phyloP scores from a whole-genome alignment of 768 basidiomycete species.

The Kwoniella heveanensis region DNA sequence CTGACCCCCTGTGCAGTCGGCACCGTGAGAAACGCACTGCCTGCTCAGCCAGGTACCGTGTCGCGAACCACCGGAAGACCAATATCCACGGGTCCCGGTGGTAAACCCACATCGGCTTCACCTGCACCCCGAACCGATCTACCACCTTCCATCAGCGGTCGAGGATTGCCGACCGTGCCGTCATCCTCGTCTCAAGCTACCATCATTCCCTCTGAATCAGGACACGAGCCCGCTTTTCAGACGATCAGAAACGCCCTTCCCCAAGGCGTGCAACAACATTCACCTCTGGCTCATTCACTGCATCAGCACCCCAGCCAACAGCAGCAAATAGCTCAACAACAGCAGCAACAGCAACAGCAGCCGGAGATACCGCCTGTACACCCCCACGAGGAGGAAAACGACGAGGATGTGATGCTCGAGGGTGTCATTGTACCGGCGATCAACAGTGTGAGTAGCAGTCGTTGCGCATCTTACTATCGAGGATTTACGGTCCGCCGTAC shows the following conservation, averaged over 20 bases:
- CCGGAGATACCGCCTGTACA: not conserved
- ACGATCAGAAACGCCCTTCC: conserved; percentile 23
- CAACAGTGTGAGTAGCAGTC: conserved; percentile 79
- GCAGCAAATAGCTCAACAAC: not conserved
- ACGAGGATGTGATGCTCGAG: conserved; percentile 76
- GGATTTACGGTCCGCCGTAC: no score
- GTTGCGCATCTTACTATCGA: no score
- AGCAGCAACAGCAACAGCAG: not conserved
- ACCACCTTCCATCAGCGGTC: conserved; percentile 24
- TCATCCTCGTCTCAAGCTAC: conserved; percentile 58
- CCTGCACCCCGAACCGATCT: conserved; percentile 4
- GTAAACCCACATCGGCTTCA: not conserved
- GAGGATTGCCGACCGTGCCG: conserved; percentile 27
- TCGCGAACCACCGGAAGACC: conserved; percentile 68
- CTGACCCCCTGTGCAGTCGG: conserved; percentile 61
- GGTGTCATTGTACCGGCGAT: conserved; percentile 95
- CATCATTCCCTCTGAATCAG: conserved; percentile 8
- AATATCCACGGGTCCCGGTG: conserved; percentile 37
- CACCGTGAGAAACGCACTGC: conserved; percentile 75
- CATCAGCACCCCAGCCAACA: not conserved
- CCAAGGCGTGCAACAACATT: conserved; percentile 1
- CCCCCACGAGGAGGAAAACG: conserved; percentile 38
- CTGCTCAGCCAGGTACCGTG: conserved; percentile 22
- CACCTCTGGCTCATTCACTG: not conserved
- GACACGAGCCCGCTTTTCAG: conserved; percentile 8